Percentiles rank a stretch among this genome's conserved stretches.
These are phyloP conservation scores for Aspergillus phoenicis DNA, from an alignment of 2,329 filamentous ascomycete species.

Conservation along the genomic window DNA sequence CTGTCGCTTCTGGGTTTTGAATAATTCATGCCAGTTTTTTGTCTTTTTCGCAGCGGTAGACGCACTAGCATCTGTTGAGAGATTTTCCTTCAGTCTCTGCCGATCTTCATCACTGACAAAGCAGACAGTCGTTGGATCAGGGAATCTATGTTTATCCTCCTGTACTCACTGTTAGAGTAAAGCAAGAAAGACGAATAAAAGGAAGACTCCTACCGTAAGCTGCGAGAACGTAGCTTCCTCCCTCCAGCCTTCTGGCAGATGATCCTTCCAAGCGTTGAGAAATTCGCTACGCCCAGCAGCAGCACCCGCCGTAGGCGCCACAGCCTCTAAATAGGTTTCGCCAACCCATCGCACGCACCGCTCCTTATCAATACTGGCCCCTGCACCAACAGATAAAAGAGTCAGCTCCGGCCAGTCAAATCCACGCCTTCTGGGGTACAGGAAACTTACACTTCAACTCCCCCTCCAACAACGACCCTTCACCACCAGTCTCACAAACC, in stretches of 20 bases:
- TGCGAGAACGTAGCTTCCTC: conserved; percentile 36
- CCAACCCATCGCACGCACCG: conserved; percentile 42
- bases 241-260: conserved; percentile 48
- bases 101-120: conserved; percentile 37
- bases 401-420: conserved; percentile 3
- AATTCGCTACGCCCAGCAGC: conserved; percentile 39
- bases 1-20: conserved; percentile 37
- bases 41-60: conserved; percentile 36
- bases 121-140: conserved; percentile 41
- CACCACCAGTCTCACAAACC: conserved; percentile 31
- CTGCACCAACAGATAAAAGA: conserved; percentile 25
- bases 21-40: conserved; percentile 49
- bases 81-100: conserved; percentile 31
- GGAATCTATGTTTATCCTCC: conserved; percentile 37
- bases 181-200: background rate
- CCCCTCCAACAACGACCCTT: conserved; percentile 21
- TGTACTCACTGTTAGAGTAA: conserved; percentile 19
- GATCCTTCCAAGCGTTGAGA: conserved; percentile 45
- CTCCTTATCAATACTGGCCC: conserved; percentile 43
- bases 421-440: background rate
- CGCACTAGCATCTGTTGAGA: conserved; percentile 25
- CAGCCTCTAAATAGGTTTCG: conserved; percentile 43
- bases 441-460: conserved; percentile 42
- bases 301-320: conserved; percentile 33
- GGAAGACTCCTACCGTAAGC: conserved; percentile 31